Conservation (phyloP, 257 asterid species). For the Solanum piurae region DNA sequence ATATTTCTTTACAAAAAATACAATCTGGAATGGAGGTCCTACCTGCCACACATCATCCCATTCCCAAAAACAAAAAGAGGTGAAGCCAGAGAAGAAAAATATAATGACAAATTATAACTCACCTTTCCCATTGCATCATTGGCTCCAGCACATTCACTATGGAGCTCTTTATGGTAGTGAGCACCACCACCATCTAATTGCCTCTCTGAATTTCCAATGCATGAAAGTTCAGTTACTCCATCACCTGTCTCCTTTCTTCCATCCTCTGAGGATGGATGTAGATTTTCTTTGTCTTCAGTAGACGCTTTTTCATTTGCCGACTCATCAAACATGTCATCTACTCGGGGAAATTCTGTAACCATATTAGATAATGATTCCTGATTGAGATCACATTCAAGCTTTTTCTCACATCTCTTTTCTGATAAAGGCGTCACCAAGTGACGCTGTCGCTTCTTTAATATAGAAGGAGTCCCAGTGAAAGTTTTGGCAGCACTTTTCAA, state of each 20-base stretch:
- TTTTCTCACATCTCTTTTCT: conserved; percentile 70
- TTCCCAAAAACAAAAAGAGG: background rate
- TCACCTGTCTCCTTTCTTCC: conserved; percentile 14
- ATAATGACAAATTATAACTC: background rate
- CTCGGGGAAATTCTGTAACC: conserved; percentile 37
- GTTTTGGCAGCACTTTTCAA: conserved; percentile 86
- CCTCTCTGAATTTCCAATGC: conserved; percentile 16
- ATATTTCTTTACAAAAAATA: background rate
- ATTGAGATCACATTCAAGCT: conserved; percentile 32
- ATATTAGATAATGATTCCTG: conserved; percentile 32
- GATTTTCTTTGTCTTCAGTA: conserved; percentile 44
- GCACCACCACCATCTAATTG: conserved; percentile 1
- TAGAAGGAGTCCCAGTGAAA: conserved; percentile 70
- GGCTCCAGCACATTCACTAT: conserved; percentile 1
- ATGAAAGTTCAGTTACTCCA: conserved; percentile 15
- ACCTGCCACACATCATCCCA: background rate
- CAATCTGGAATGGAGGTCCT: background rate
- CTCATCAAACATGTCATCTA: conserved; percentile 47
- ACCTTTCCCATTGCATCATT: background rate
- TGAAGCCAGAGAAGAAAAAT: background rate
- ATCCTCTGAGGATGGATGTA: conserved; percentile 23
- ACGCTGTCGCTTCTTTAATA: conserved; percentile 79
- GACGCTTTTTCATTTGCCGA: conserved; percentile 20
- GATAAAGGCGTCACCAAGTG: conserved; percentile 79
- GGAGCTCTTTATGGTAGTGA: background rate